Evolutionary conservation across 1,139 yeast species (phyloP).

Genomic region (Pichia sp.): DNA sequence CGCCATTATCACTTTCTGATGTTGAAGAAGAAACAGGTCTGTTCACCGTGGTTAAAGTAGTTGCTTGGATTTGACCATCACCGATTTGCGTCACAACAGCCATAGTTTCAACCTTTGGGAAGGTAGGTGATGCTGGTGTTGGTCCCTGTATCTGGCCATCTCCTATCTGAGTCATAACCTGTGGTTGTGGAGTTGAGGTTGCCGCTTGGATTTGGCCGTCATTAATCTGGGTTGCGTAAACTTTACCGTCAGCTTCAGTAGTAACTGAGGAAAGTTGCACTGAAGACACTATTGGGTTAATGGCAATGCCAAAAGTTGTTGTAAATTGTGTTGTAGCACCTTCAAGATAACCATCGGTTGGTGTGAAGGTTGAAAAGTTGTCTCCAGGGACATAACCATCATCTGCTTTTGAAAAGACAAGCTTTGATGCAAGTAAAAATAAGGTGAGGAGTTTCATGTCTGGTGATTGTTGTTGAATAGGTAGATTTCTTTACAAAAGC

Average conservation of each 20-base stretch:
- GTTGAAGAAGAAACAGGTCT: background rate
- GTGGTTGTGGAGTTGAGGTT: constrained; percentile 28
- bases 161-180: constrained; percentile 36
- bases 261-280: constrained; percentile 28
- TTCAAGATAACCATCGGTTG: constrained; percentile 44
- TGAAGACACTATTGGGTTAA: constrained; percentile 41
- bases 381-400: constrained; percentile 55
- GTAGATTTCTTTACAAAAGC: too few species aligned
- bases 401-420: constrained; percentile 8
- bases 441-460: background rate
- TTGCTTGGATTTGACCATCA: constrained; percentile 1
- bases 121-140: constrained; percentile 23
- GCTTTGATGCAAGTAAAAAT: constrained; percentile 1
- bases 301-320: constrained; percentile 62
- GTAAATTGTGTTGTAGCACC: constrained; percentile 60
- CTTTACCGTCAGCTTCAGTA: constrained; percentile 19
- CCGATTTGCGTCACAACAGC: constrained; percentile 23
- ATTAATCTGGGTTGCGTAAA: constrained; percentile 41
- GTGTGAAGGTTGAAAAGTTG: constrained; percentile 69
- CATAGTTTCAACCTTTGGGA: too few species aligned
- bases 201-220: constrained; percentile 62
- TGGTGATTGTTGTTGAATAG: too few species aligned
- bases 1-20: background rate
- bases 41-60: constrained; percentile 1
- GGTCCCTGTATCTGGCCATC: constrained; percentile 60